Evolutionary conservation across 257 asterid genomes (phyloP).

Genomic region (Capsicum pubescens): DNA sequence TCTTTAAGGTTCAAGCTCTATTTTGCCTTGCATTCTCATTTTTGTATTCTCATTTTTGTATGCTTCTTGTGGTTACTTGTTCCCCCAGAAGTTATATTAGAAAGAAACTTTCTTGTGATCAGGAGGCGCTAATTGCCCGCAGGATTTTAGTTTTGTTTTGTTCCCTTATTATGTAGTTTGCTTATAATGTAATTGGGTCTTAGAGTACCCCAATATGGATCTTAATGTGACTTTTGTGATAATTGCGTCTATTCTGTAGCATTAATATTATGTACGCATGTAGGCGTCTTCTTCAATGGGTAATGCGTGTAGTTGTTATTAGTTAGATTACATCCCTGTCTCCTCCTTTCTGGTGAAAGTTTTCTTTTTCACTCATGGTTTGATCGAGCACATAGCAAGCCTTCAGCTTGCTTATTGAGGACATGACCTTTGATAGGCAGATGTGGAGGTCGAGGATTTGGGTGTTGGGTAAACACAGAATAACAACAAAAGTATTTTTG

Average conservation of each 20-base stretch:
- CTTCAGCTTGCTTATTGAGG: too few species aligned
- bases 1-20: neutral
- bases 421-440: too few species aligned
- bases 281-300: neutral
- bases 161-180: neutral
- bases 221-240: slow-evolving; percentile 14
- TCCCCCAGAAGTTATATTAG: neutral
- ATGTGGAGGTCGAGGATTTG: too few species aligned
- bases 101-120: neutral
- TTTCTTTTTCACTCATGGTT: neutral
- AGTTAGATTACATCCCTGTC: neutral
- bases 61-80: neutral
- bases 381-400: neutral
- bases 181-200: neutral
- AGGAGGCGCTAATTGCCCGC: slow-evolving; percentile 3
- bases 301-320: neutral
- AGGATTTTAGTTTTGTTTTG: neutral
- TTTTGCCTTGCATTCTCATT: neutral
- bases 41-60: neutral
- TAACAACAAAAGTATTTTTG: too few species aligned
- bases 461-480: too few species aligned
- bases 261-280: slow-evolving; percentile 2
- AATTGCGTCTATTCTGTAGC: neutral
- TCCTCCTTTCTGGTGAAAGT: neutral
- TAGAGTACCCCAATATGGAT: neutral